These are phyloP conservation scores for Sabuloglossum arenarium DNA, from an alignment of 495 filamentous ascomycete genomes.

Conservation along the genomic window DNA sequence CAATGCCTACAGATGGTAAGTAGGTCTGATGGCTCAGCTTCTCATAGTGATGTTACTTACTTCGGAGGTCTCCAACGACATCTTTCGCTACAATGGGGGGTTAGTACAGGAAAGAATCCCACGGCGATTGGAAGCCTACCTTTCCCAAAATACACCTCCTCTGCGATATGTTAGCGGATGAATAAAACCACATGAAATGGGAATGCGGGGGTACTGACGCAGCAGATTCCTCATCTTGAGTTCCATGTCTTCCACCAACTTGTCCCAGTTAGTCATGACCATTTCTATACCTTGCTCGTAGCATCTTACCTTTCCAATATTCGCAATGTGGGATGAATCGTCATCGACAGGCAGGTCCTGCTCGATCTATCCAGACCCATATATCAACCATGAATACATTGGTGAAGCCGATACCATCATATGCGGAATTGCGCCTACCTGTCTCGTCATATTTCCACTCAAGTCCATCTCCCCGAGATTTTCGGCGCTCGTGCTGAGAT, in stretches of 20 bases:
- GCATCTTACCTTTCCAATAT: conserved; percentile 39
- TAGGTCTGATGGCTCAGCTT: background rate
- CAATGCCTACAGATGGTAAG: conserved; percentile 30
- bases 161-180: conserved; percentile 16
- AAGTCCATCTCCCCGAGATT: conserved; percentile 78
- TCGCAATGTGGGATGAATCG: conserved; percentile 85
- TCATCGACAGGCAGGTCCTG: conserved; percentile 71
- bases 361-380: conserved; percentile 37
- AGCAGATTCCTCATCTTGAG: conserved; percentile 97
- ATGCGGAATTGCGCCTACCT: background rate
- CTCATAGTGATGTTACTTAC: conserved; percentile 24
- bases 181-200: background rate
- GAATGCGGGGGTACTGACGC: conserved; percentile 26
- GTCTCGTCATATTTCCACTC: conserved; percentile 91
- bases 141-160: conserved; percentile 99
- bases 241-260: conserved; percentile 98
- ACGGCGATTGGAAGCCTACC: background rate
- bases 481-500: conserved; percentile 49
- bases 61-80: conserved; percentile 91
- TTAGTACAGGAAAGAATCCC: background rate
- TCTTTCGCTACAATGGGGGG: conserved; percentile 44
- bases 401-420: background rate
- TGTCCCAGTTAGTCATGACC: background rate
- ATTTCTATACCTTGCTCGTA: background rate
- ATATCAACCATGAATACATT: background rate